Base-by-base conservation (phyloP, 148 eudicot genomes). In the Chenopodium album region DNA sequence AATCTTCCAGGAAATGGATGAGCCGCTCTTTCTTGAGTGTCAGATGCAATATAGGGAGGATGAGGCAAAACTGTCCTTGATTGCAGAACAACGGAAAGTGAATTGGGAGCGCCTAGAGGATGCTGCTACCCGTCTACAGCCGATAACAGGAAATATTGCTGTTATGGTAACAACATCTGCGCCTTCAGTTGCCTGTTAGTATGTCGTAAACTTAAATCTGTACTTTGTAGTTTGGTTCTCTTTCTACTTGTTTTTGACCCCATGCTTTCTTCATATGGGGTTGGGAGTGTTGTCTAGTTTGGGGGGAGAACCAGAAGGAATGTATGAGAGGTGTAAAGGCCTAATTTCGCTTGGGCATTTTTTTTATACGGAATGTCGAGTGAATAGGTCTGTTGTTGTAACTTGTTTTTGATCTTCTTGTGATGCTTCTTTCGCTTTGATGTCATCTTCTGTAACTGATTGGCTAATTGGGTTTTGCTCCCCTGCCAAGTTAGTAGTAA, bases 1-100 rank as follows among this genome's bases (percentile, higher is more conserved):
- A 80, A 89, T 94, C 85, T 88, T 94, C 81, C 80, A 87, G n/a
- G 99, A 95, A 79, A 92, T 95, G 94, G 99, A 95, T 68, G 97
- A 94, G 26, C 83, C 74, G n/a, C 88, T 95, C 37, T 87, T 91
- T 65, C 76, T 79, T 17, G 87, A 88, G 60, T 92, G 98, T 84
- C 88, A 89, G 26, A 76, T 88, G 50, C 91, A 87, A 71, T 94
- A 73, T 83, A 81, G 44, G 79, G 92, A 95, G 73, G 97, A 95
- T 32, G 90, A 89, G 78, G 87, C 86, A 19, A 86, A 85, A 31
- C 79, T 83, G 65, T 82, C 84, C 26, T 72, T 73, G 73, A 86
- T 71, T 31, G 87, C 86, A 0, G 90, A 94, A 82, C 88, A 86
- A 81, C 85, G 95, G 64, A 91, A 88, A 82, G 89, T 88, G 59